Evolutionary conservation across 176 grass and related monocot genomes (phyloP), one percentile per base, ranked within the genome.

Genomic region (Musa beccarii): DNA sequence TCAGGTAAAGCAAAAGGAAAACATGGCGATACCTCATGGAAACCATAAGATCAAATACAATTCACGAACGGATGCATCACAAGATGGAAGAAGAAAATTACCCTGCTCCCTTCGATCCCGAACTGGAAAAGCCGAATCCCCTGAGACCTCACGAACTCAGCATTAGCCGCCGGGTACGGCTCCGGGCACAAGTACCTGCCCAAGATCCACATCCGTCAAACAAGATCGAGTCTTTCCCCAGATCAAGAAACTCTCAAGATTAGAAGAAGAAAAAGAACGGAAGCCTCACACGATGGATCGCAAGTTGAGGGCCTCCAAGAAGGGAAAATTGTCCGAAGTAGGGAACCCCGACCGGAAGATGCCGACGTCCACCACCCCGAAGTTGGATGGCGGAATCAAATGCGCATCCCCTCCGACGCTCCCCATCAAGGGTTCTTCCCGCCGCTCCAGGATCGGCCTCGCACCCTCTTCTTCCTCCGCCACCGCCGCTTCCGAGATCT

Each of bases 71-170:
- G 34, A 43, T 11, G 10, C 2, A 3, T 23, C 22, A 17, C n/a
- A 22, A 43, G 16, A 15, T 6, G 25, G 62, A 56, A 79, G 19
- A 59, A 49, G 28, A 69, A 15, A 59, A 43, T 63, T 79, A 73
- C 79, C 69, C 59, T 80, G 79, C 79, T 80, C 49, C 79, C 79
- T 64, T 80, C 69, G 14, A 80, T 80, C 22, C 49, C 69, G 64
- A 80, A 80, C 13, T 80, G 69, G 79, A 80, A 73, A 22, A 80
- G 69, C 15, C 49, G 54, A 65, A 80, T 80, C 49, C 79, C 79
- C 14, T 23, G 69, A 10, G 79, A 52, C 59, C 50, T 80, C 25
- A 80, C 56, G 50, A 80, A 80, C 43, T 80, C 79, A 1, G 79
- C 79, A 80, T 64, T 80, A 25, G 53, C 69, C 54, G 73, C 79